These are phyloP conservation scores for Plasmodium gaboni DNA, from an alignment of 169 alveolate species.

Conservation along the genomic window DNA sequence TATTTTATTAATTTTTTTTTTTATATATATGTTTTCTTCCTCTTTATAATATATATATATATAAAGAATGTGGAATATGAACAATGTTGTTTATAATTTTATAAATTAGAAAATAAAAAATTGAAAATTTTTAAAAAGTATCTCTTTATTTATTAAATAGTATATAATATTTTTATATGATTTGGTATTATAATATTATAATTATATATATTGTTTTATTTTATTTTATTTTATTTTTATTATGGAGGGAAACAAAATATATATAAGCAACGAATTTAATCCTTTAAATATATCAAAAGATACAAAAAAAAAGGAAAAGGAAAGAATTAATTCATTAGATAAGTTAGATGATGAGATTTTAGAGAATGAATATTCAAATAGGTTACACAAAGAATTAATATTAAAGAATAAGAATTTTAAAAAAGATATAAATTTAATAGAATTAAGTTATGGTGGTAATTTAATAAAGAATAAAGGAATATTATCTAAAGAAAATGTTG, in stretches of 20 bases:
- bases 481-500: slow-evolving; percentile 14
- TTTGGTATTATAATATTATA: no score
- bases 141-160: no score
- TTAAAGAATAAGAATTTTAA: slow-evolving; percentile 16
- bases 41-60: no score
- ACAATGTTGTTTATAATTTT: no score
- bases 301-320: background rate
- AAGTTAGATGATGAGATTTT: slow-evolving; percentile 16
- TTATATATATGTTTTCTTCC: no score
- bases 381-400: slow-evolving; percentile 17
- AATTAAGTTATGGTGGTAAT: slow-evolving; percentile 28
- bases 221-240: background rate
- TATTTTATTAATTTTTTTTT: no score
- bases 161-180: no score
- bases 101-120: no score
- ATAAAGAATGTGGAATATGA: no score
- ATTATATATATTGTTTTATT: background rate
- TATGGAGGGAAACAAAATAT: background rate
- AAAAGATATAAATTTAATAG: slow-evolving; percentile 8
- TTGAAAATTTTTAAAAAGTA: no score
- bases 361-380: slow-evolving; percentile 35
- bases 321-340: background rate
- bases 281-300: background rate
- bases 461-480: slow-evolving; percentile 33
- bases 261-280: background rate